Conservation (phyloP, 495 filamentous ascomycete species). For the Podospora conica region DNA sequence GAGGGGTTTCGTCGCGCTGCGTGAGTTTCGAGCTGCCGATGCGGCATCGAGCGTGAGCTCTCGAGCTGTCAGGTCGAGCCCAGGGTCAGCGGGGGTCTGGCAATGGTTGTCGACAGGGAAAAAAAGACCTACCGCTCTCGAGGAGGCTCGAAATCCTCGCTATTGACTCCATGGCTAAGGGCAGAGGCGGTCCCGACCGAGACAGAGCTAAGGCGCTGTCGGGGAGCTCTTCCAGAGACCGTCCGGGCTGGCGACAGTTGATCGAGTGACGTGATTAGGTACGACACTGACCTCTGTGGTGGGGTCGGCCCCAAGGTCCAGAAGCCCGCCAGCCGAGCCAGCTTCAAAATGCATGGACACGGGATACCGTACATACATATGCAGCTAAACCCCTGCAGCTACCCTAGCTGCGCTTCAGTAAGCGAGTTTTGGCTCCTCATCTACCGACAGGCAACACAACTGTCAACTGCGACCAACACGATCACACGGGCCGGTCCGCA, state of each 20-base stretch:
- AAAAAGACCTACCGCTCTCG: slow-evolving; percentile 65
- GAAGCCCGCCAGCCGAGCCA: no score
- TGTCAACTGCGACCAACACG: background rate
- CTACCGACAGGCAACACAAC: slow-evolving; percentile 2
- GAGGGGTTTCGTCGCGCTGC: slow-evolving; percentile 44
- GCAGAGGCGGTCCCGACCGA: background rate
- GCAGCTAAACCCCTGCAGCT: slow-evolving; percentile 21
- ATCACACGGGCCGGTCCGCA: slow-evolving; percentile 19
- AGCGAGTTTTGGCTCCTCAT: background rate
- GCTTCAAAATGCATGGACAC: slow-evolving; percentile 1
- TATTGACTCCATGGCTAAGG: slow-evolving; percentile 87
- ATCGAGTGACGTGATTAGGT: slow-evolving; percentile 34
- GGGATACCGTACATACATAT: no score
- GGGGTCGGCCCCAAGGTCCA: slow-evolving; percentile 11
- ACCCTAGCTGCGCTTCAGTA: background rate
- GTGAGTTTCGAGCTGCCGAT: slow-evolving; percentile 59
- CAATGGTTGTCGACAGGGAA: background rate
- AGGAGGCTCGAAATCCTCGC: slow-evolving; percentile 87
- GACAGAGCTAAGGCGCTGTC: background rate
- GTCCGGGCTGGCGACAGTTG: slow-evolving; percentile 8
- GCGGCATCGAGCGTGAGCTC: slow-evolving; percentile 97
- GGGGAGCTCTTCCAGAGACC: background rate
- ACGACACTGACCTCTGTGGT: slow-evolving; percentile 4
- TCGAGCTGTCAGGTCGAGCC: slow-evolving; percentile 59
- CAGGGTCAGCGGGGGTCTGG: background rate